A percentile compares a stretch with the other conserved stretches of the same genome.
These are phyloP conservation scores for Tylopilus sp. DNA, from an alignment of 768 basidiomycete genomes.

Conservation along the genomic window DNA sequence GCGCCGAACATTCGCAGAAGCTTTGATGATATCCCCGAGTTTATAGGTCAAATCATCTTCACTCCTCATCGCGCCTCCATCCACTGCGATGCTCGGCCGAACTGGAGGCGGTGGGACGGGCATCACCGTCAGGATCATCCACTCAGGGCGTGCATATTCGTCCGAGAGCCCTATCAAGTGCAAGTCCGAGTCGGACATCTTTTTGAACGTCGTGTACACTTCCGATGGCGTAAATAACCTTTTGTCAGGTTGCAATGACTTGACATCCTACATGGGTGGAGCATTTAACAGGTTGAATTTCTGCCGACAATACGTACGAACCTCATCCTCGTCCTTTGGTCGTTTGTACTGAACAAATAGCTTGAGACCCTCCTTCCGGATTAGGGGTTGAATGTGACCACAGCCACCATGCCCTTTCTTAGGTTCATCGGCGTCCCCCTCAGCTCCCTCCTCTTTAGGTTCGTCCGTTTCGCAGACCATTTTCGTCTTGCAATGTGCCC, in stretches of 20 bases:
- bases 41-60: slow-evolving; percentile 99
- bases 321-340: slow-evolving; percentile 93
- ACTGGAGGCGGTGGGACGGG: slow-evolving; percentile 98
- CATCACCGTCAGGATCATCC: slow-evolving; percentile 99
- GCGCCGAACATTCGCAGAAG: slow-evolving; percentile 86
- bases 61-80: slow-evolving; percentile 93
- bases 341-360: slow-evolving; percentile 94
- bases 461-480: slow-evolving; percentile 88
- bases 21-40: slow-evolving; percentile 93
- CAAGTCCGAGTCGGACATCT: slow-evolving; percentile 88
- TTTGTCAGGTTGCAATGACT: slow-evolving; percentile 79
- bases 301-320: slow-evolving; percentile 45
- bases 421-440: slow-evolving; percentile 57
- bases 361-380: slow-evolving; percentile 94
- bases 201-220: slow-evolving; percentile 92
- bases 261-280: slow-evolving; percentile 56
- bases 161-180: slow-evolving; percentile 88
- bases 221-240: slow-evolving; percentile 80
- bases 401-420: slow-evolving; percentile 97
- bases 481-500: slow-evolving; percentile 85
- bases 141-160: slow-evolving; percentile 95
- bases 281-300: slow-evolving; percentile 10
- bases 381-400: slow-evolving; percentile 84
- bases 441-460: slow-evolving; percentile 79
- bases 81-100: slow-evolving; percentile 95